Conservation (phyloP, 768 basidiomycete genomes). For the Cystobasidium ongulense region DNA sequence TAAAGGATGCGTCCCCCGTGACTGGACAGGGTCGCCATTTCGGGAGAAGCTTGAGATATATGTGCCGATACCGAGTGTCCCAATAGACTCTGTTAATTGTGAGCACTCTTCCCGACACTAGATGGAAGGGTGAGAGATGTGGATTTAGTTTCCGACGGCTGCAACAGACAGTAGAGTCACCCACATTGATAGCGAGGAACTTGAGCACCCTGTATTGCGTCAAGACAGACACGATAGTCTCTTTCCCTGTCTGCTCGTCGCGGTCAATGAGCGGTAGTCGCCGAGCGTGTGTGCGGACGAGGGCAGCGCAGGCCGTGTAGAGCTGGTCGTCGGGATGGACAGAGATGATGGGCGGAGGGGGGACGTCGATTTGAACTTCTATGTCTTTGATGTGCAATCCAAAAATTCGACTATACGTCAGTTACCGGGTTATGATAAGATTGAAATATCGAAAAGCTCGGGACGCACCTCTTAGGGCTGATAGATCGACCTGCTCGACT, state of each 20-base stretch:
- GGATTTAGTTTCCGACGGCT: neutral
- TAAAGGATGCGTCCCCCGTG: neutral
- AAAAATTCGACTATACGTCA: too few relatives aligned
- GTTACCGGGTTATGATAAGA: neutral
- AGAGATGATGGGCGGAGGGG: slow-evolving; percentile 75
- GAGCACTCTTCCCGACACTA: slow-evolving; percentile 76
- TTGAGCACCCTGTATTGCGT: slow-evolving; percentile 97
- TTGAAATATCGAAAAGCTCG: too few relatives aligned
- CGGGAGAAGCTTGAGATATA: slow-evolving; percentile 57
- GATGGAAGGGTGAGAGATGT: neutral
- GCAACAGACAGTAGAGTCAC: slow-evolving; percentile 42
- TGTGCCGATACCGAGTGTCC: slow-evolving; percentile 83
- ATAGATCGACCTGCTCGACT: slow-evolving; percentile 83
- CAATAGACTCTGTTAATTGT: slow-evolving; percentile 67
- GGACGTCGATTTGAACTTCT: slow-evolving; percentile 83
- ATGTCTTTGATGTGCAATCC: slow-evolving; percentile 75
- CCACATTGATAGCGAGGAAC: slow-evolving; percentile 92
- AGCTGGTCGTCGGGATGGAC: slow-evolving; percentile 82
- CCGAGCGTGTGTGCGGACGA: slow-evolving; percentile 91
- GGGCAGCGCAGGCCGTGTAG: slow-evolving; percentile 76
- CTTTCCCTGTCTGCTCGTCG: slow-evolving; percentile 86
- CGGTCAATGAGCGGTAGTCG: slow-evolving; percentile 86
- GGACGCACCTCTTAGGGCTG: slow-evolving; percentile 73
- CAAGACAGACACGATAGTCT: slow-evolving; percentile 88
- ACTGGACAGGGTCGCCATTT: slow-evolving; percentile 40